phyloP scores from a whole-genome alignment of 106 monocot species.

The Alisma plantagoaquatica region DNA sequence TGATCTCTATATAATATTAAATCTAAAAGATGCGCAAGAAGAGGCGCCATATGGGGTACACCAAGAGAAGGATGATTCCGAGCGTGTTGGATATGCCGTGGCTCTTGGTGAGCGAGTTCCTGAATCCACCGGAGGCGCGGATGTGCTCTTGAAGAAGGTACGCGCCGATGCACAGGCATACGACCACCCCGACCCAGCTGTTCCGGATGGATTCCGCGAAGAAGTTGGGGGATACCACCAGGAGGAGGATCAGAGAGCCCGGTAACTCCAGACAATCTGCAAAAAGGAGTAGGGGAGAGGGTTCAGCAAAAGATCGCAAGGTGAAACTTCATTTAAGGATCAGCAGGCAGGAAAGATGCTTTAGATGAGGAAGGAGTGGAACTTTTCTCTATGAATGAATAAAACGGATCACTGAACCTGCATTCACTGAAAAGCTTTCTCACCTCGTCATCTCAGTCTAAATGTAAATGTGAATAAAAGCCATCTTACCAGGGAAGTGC shows the following conservation, averaged over 20 bases:
- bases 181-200: conserved; percentile 21
- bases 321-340: too few relatives aligned
- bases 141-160: conserved; percentile 95
- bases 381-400: too few relatives aligned
- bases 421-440: too few relatives aligned
- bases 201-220: conserved; percentile 43
- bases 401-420: too few relatives aligned
- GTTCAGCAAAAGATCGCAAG: too few relatives aligned
- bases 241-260: conserved; percentile 54
- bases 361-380: too few relatives aligned
- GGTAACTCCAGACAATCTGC: conserved; percentile 83
- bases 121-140: conserved; percentile 75
- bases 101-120: conserved; percentile 64
- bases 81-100: conserved; percentile 71
- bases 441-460: too few relatives aligned
- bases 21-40: conserved; percentile 26
- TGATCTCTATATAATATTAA: too few relatives aligned
- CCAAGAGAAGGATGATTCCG: conserved; percentile 71
- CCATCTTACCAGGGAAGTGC: conserved; percentile 81
- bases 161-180: conserved; percentile 58
- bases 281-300: background rate
- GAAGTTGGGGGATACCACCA: conserved; percentile 59
- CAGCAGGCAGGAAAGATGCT: too few relatives aligned
- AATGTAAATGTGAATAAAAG: too few relatives aligned
- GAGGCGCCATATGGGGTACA: conserved; percentile 76